Evolutionary conservation across 192 early-diverging fungal genomes (phyloP).

Genomic region (Borealophlyctis nickersoniae): DNA sequence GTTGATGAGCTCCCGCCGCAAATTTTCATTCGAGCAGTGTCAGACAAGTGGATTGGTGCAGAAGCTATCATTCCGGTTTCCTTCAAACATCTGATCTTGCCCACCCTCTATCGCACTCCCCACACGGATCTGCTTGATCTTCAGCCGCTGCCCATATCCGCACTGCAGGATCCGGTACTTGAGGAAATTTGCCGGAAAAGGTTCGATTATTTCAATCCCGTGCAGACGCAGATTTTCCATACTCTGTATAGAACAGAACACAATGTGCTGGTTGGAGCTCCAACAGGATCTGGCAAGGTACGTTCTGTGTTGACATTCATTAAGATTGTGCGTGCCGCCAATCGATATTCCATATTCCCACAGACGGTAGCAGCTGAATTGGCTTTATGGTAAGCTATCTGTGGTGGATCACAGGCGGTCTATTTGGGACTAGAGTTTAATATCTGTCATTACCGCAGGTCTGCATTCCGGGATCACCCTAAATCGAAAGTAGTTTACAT

Average conservation of each 20-base stretch:
- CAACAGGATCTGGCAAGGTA: slow-evolving; percentile 98
- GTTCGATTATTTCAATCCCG: slow-evolving; percentile 96
- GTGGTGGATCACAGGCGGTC: slow-evolving; percentile 24
- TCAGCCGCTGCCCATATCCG: slow-evolving; percentile 85
- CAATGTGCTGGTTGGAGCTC: slow-evolving; percentile 90
- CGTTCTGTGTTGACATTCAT: not conserved
- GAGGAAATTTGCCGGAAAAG: slow-evolving; percentile 81
- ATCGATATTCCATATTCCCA: not conserved
- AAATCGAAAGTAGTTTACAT: slow-evolving; percentile 92
- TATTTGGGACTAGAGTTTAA: too few relatives aligned
- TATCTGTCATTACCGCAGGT: too few relatives aligned
- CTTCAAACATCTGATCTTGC: slow-evolving; percentile 89
- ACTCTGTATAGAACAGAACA: slow-evolving; percentile 82
- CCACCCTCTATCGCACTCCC: slow-evolving; percentile 70
- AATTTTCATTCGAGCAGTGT: slow-evolving; percentile 88
- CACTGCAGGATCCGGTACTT: slow-evolving; percentile 73
- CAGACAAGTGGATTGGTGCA: slow-evolving; percentile 93
- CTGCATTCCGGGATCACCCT: slow-evolving; percentile 79
- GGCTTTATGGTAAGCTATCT: slow-evolving; percentile 97
- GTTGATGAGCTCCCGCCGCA: slow-evolving; percentile 83
- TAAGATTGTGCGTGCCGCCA: not conserved
- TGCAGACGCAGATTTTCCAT: slow-evolving; percentile 99
- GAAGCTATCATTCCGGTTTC: slow-evolving; percentile 83
- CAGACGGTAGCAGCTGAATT: slow-evolving; percentile 94
- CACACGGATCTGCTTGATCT: slow-evolving; percentile 92